Evolutionary conservation across 257 asterid genomes (phyloP), one percentile per base, ranked within the genome.

Genomic region (Nicotiana obtusifolia): DNA sequence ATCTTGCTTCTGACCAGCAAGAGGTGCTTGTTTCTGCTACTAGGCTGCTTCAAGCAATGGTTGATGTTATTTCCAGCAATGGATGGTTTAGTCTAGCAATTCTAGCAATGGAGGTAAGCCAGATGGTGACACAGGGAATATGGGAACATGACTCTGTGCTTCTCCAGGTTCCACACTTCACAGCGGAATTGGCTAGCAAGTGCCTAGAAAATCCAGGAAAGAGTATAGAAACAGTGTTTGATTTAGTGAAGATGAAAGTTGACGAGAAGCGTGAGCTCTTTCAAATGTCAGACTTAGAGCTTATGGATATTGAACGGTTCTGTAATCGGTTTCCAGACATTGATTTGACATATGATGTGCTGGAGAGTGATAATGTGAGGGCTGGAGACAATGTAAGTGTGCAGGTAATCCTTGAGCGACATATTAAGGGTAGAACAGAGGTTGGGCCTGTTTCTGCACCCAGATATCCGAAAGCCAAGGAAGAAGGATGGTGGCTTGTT

Each of bases 401-500:
- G 82, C 66, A 80, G 68, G 87, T 85, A 10, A 84, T 84, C 56
- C 85, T 87, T 4, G 90, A 87, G 66, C 87, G 90, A 76, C 87
- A 87, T 37, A 83, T 87, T 15, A 87, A 86, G 28, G 90, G 88
- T 16, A 71, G 83, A 80, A 66, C 82, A 1, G 90, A 87, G 62
- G 87, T 87, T 31, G 90, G 87, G 53, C 86, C 90, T 2, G 87
- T 87, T 14, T 86, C 81, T 67, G 87, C 87, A 13, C 90, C 85
- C 15, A 83, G 88, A 33, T 87, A 83, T 75, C 88, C 90, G 16
- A 85, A 85, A 65, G 67, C 73, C 31, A 87, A 87, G 69, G 88
- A 87, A 62, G 90, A 87, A 82, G 90, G 90, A 28, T 84, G 90
- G 90, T 87, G 90, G 90, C 85, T 87, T 41, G 90, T 85, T 60